Percentiles rank a stretch among this genome's conserved stretches.
Conservation (phyloP, 1,139 yeast species). For the Protomyces macrosporus region DNA sequence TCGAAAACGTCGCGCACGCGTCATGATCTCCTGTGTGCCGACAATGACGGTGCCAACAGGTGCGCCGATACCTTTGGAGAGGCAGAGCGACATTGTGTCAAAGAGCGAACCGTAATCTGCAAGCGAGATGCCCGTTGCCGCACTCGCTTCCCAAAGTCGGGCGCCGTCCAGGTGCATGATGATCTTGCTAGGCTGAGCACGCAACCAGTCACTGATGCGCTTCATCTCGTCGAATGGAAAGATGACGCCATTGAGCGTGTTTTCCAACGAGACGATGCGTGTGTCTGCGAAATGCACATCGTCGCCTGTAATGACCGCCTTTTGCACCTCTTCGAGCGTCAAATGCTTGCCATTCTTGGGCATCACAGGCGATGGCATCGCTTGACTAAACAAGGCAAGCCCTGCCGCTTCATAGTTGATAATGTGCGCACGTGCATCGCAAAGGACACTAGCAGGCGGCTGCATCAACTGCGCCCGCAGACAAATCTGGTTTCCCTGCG, state of each 20-base stretch:
- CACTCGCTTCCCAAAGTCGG: constrained; percentile 86
- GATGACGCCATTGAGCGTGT: constrained; percentile 78
- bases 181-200: constrained; percentile 46
- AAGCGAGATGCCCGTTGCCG: constrained; percentile 64
- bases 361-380: constrained; percentile 79
- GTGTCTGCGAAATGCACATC: constrained; percentile 91
- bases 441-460: constrained; percentile 80
- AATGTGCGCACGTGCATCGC: constrained; percentile 83
- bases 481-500: constrained; percentile 84
- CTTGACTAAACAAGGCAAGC: constrained; percentile 79
- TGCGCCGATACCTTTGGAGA: constrained; percentile 88
- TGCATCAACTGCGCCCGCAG: constrained; percentile 69
- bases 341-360: constrained; percentile 69
- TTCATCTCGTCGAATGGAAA: constrained; percentile 76
- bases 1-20: constrained; percentile 76
- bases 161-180: constrained; percentile 89
- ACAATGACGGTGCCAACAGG: constrained; percentile 90
- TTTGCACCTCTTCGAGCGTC: constrained; percentile 72
- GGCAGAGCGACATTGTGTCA: constrained; percentile 83
- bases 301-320: constrained; percentile 63
- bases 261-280: constrained; percentile 74
- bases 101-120: constrained; percentile 70
- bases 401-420: constrained; percentile 87
- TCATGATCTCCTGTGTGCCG: constrained; percentile 56
- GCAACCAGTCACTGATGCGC: constrained; percentile 67